These are phyloP conservation scores for Prosopis cineraria DNA, from an alignment of 306 rosid genomes.

Conservation along the genomic window DNA sequence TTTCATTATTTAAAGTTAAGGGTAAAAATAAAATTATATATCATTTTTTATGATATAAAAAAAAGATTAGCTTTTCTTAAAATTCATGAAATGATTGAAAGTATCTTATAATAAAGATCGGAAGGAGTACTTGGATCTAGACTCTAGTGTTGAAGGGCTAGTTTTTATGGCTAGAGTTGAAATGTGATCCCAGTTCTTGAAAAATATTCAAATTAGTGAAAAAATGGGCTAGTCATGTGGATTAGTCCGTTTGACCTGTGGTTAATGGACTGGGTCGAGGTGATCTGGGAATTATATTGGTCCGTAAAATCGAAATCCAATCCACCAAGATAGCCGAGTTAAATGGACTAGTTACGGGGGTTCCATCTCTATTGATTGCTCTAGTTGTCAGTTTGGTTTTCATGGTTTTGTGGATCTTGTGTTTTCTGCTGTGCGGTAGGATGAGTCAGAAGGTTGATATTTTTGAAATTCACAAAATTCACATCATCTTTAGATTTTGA, in stretches of 20 bases:
- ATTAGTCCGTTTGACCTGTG: background rate
- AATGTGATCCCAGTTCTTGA: background rate
- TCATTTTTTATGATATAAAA: too few species aligned
- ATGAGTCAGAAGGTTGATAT: background rate
- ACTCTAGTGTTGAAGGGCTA: background rate
- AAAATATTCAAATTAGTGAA: background rate
- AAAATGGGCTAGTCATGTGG: background rate
- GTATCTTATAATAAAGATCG: too few species aligned
- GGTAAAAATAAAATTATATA: too few species aligned
- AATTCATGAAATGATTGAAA: too few species aligned
- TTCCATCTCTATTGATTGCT: background rate
- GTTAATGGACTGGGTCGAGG: background rate
- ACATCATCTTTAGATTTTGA: background rate
- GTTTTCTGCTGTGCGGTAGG: background rate
- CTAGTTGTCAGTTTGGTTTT: conserved; percentile 14
- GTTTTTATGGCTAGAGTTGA: background rate
- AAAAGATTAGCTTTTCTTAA: too few species aligned
- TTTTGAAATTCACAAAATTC: background rate
- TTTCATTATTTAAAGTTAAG: too few species aligned
- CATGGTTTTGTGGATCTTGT: background rate
- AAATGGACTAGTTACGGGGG: background rate
- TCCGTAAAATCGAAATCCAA: background rate
- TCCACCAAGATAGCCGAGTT: background rate
- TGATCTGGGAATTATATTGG: background rate
- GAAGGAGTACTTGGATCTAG: background rate